These are phyloP conservation scores for Fusarium sp. DNA, from an alignment of 2,329 filamentous ascomycete genomes.

Conservation along the genomic window DNA sequence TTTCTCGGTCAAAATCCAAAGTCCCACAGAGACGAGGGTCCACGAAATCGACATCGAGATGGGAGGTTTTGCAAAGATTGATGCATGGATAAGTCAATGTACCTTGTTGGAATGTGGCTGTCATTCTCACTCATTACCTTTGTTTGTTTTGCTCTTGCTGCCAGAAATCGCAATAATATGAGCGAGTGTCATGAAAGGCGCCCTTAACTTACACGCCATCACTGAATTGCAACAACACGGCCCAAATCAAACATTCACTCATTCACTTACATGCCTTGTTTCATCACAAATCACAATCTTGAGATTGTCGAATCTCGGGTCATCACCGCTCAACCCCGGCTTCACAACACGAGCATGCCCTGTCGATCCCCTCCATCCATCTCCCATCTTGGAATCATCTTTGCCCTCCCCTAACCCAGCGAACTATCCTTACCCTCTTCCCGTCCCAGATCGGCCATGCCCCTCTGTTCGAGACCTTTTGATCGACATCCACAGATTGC, in stretches of 20 bases:
- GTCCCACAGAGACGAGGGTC: slow-evolving; percentile 1
- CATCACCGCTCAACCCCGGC: slow-evolving; percentile 18
- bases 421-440: slow-evolving; percentile 16
- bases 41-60: neutral
- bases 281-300: slow-evolving; percentile 7
- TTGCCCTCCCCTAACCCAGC: slow-evolving; percentile 32
- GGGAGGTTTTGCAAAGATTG: slow-evolving; percentile 1
- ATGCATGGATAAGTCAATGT: slow-evolving; percentile 2
- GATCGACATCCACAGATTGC: slow-evolving; percentile 33
- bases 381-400: slow-evolving; percentile 29
- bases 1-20: neutral
- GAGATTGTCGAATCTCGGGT: neutral
- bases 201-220: slow-evolving; percentile 10
- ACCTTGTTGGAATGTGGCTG: neutral
- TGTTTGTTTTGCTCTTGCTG: slow-evolving; percentile 10
- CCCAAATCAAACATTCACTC: neutral
- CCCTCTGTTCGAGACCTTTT: slow-evolving; percentile 38
- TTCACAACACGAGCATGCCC: slow-evolving; percentile 26
- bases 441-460: slow-evolving; percentile 22
- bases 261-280: neutral
- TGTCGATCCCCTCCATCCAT: slow-evolving; percentile 40
- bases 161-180: slow-evolving; percentile 4
- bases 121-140: neutral
- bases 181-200: slow-evolving; percentile 11
- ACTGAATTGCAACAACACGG: neutral